Percentiles rank a stretch among this genome's conserved stretches.
These are phyloP conservation scores for Pseudocercospora vitis DNA, from an alignment of 2,329 filamentous ascomycete genomes.

Conservation along the genomic window DNA sequence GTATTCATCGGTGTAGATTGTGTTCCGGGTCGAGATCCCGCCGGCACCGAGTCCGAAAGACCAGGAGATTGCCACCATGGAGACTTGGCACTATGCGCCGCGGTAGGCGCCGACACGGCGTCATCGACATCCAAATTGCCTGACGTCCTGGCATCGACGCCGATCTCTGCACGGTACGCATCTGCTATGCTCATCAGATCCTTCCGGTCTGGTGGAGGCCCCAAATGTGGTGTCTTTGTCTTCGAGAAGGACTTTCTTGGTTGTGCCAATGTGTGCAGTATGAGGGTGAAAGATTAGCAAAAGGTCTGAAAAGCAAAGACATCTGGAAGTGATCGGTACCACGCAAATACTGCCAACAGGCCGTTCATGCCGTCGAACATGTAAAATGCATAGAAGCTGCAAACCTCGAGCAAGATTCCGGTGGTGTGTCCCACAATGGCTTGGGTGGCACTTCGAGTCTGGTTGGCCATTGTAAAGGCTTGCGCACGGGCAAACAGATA, in stretches of 20 bases:
- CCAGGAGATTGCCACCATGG: too few relatives aligned
- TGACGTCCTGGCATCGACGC: background rate
- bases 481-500: slow-evolving; percentile 66
- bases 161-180: slow-evolving; percentile 33
- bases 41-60: too few relatives aligned
- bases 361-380: slow-evolving; percentile 54
- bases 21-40: too few relatives aligned
- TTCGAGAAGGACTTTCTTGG: too few relatives aligned
- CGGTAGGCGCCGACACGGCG: too few relatives aligned
- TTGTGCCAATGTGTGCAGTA: too few relatives aligned
- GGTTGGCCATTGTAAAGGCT: slow-evolving; percentile 65
- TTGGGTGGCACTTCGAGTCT: slow-evolving; percentile 62
- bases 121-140: too few relatives aligned
- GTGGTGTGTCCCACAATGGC: slow-evolving; percentile 70
- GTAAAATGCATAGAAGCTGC: slow-evolving; percentile 57
- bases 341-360: slow-evolving; percentile 43
- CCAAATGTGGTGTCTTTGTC: too few relatives aligned
- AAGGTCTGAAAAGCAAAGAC: slow-evolving; percentile 36
- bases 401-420: slow-evolving; percentile 63
- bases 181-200: slow-evolving; percentile 46
- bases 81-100: too few relatives aligned
- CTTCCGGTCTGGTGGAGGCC: too few relatives aligned
- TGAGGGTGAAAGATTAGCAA: background rate
- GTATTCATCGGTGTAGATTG: too few relatives aligned
- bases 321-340: slow-evolving; percentile 5